These are phyloP conservation scores for Ophiostoma sp. DNA, from an alignment of 2,329 filamentous ascomycete genomes.

Conservation along the genomic window DNA sequence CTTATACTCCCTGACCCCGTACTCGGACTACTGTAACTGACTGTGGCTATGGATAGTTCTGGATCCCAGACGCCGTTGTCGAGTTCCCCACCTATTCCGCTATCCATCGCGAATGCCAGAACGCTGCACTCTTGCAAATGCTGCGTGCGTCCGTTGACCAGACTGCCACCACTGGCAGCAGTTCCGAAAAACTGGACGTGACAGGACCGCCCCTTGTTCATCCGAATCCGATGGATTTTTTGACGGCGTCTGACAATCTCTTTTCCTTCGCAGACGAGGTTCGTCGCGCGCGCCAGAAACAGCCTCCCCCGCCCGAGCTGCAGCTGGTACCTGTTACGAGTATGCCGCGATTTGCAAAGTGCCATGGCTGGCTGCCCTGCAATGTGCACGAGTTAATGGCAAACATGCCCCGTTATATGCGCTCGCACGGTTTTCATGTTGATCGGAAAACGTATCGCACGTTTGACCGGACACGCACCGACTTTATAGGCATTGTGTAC, in stretches of 20 bases:
- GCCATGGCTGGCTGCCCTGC: conserved; percentile 23
- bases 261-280: conserved; percentile 4
- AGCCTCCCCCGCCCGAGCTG: neutral
- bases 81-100: conserved; percentile 7
- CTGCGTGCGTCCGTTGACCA: conserved; percentile 14
- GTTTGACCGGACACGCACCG: conserved; percentile 14
- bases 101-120: conserved; percentile 24
- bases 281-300: neutral
- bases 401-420: conserved; percentile 18
- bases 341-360: conserved; percentile 24
- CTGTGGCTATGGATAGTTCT: neutral
- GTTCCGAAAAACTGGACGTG: neutral
- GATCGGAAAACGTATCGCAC: conserved; percentile 1
- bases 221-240: conserved; percentile 15
- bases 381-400: conserved; percentile 19
- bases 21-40: no score
- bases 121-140: conserved; percentile 21
- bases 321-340: conserved; percentile 15
- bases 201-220: neutral
- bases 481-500: conserved; percentile 24
- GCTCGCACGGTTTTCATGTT: neutral
- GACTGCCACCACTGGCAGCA: neutral
- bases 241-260: conserved; percentile 6
- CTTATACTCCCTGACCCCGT: neutral
- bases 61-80: neutral